Evolutionary conservation across 2,329 filamentous ascomycete species (phyloP), one percentile per base, ranked within the genome.

Genomic region (Microsporum ferrugineum): DNA sequence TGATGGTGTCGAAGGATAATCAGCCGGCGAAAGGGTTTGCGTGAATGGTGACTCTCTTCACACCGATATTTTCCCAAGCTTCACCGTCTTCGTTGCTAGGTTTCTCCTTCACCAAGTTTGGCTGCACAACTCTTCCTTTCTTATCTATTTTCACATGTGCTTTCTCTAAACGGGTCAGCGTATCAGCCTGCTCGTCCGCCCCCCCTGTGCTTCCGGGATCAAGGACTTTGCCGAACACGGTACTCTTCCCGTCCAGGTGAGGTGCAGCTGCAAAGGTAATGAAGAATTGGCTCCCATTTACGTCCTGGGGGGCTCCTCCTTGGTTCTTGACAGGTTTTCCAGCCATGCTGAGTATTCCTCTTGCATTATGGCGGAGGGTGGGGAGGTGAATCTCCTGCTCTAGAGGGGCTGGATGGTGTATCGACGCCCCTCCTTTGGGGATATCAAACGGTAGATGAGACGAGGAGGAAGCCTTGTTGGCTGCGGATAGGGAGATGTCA

Each of bases 231-330:
- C 84, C 84, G 72, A 87, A 87, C 1, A 86, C 83, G 0, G 84
- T 85, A 68, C 86, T 87, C 69, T 84, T 82, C 5, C 84, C 84
- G 70, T 86, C 84, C 39, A 87, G 71, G 77, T 86, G 84, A 60
- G 83, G 78, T 12, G 84, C 82, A 1, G 83, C 73, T 27, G 80
- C 82, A 68, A 84, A 81, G 0, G 81, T 82, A 55, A 87, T 77
- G 71, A 86, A 87, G 73, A 87, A 87, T 68, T 87, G 84, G 60
- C 79, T 82, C 0, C 81, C 82, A 64, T 84, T 84, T 33, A 75
- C 69, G n/a, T 65, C 62, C 47, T 61, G 61, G 0, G 56, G 47
- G 5, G 70, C 71, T 23, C 73, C 72, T 38, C 71, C 70, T 0
- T 80, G 79, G 8, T 73, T 72, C 63, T 77, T 77, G 2, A 75